Conservation (phyloP, 768 basidiomycete species). For the Pleurotus salmoneostramineus region DNA sequence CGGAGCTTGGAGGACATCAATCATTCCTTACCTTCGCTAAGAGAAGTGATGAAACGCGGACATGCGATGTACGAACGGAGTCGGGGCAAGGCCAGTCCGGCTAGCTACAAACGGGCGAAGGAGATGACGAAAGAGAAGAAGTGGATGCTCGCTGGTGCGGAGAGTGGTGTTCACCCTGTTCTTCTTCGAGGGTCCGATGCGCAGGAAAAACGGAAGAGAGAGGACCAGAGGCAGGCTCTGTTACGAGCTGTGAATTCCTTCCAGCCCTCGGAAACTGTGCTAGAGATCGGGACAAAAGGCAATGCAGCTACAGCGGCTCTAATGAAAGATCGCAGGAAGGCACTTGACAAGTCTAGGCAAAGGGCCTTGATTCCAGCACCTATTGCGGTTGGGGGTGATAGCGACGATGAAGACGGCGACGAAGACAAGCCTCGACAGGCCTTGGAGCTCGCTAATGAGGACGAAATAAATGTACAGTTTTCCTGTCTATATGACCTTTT, state of each 20-base stretch:
- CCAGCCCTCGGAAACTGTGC: conserved; percentile 83
- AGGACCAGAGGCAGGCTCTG: conserved; percentile 59
- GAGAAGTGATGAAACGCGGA: conserved; percentile 84
- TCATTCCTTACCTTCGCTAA: conserved; percentile 59
- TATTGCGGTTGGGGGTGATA: conserved; percentile 15
- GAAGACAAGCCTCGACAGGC: conserved; percentile 28
- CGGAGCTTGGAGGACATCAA: conserved; percentile 60
- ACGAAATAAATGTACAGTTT: conserved; percentile 62
- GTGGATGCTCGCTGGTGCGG: conserved; percentile 66
- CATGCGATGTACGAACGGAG: conserved; percentile 94
- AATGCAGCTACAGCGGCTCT: conserved; percentile 58
- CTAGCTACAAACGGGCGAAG: conserved; percentile 87
- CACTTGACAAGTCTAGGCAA: conserved; percentile 61
- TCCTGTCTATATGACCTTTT: conserved; percentile 5
- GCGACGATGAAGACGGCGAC: conserved; percentile 26
- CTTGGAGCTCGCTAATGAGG: conserved; percentile 75
- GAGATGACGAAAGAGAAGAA: conserved; percentile 72
- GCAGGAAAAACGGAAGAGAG: conserved; percentile 33
- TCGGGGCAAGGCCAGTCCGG: conserved; percentile 83
- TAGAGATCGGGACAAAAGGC: conserved; percentile 82
- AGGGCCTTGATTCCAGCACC: conserved; percentile 31
- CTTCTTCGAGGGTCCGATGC: conserved; percentile 38
- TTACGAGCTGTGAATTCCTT: conserved; percentile 79
- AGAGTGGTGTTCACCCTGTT: conserved; percentile 71
- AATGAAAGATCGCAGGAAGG: conserved; percentile 87